phyloP scores from a whole-genome alignment of 2,329 filamentous ascomycete species.

The Rachicladosporium sp. region DNA sequence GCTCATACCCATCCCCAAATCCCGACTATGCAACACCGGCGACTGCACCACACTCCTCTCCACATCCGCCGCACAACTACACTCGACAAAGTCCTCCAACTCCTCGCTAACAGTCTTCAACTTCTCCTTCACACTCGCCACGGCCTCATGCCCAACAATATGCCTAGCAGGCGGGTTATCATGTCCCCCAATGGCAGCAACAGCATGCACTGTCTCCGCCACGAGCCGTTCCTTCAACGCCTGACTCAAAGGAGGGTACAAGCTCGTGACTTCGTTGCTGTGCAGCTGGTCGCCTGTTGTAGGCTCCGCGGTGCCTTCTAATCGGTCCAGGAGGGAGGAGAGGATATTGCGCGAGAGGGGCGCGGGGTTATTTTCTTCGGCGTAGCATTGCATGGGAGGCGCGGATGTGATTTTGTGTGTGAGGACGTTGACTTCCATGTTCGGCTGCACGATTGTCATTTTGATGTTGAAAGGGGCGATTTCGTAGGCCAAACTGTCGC shows the following conservation, averaged over 20 bases:
- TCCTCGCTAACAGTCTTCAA: slow-evolving; percentile 93
- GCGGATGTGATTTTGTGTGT: slow-evolving; percentile 79
- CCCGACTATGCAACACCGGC: neutral
- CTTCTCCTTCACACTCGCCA: slow-evolving; percentile 84
- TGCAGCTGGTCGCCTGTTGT: slow-evolving; percentile 35
- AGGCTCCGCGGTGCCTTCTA: slow-evolving; percentile 33
- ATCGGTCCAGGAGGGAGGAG: slow-evolving; percentile 61
- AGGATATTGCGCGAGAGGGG: slow-evolving; percentile 77
- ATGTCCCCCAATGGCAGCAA: slow-evolving; percentile 85
- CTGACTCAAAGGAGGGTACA: slow-evolving; percentile 62
- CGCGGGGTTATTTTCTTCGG: slow-evolving; percentile 57
- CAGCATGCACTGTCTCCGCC: slow-evolving; percentile 77
- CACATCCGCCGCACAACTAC: slow-evolving; percentile 75
- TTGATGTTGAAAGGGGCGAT: slow-evolving; percentile 93
- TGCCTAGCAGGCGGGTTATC: slow-evolving; percentile 91
- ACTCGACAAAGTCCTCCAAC: slow-evolving; percentile 88
- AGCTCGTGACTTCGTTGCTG: slow-evolving; percentile 43
- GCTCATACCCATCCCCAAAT: too few relatives aligned
- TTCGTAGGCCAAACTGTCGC: slow-evolving; percentile 88
- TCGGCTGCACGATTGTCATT: slow-evolving; percentile 89
- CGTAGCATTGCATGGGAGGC: slow-evolving; percentile 60
- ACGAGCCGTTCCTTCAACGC: slow-evolving; percentile 62
- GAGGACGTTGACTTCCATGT: slow-evolving; percentile 78
- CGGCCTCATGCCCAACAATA: slow-evolving; percentile 84
- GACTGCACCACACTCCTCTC: slow-evolving; percentile 7